Evolutionary conservation across 441 rosid genomes (phyloP), one percentile per base, ranked within the genome.

Genomic region (Erodium chrysanthum): DNA sequence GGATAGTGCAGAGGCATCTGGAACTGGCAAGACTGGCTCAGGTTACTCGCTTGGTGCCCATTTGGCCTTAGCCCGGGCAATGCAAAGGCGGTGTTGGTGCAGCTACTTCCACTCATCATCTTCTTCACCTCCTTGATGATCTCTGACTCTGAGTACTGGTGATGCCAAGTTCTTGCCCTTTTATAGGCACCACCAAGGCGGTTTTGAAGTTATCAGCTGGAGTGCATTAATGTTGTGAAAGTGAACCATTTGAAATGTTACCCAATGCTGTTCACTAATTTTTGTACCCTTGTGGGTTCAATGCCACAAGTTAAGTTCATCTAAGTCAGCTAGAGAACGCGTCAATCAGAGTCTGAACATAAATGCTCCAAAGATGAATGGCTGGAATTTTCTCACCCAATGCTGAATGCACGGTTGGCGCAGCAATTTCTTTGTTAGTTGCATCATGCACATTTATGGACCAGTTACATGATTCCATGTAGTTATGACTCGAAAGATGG

Each of bases 1-100:
- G 89, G 89, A 35, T 82, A 85, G 70, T 83, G 88, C 58, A 87
- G 73, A 0, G 89, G 88, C 89, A 82, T 83, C 82, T 77, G 85
- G 71, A 84, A 85, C 61, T 54, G 69, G 11, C 72, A 69, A 33
- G 48, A 63, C 40, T 56, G 75, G 5, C 67, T 68, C 35, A 23
- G 63, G 62, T 65, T 71, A 58, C 18, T 72, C 54, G 22, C 40
- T 25, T 59, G 68, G 20, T 70, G 54, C 50, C 74, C 81, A 52
- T 69, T 67, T 14, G 76, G 68, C 27, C 65, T 46, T 37, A 68
- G 15, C 8, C 66, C 71, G 10, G 69, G 59, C 75, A 64, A 22
- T 5, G 74, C 63, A 23, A 17, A 33, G 1, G 74, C 40, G 4
- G 66, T 27, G 62, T 60, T 71, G 29, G 77, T 29, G 56, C 54